A percentile compares a stretch with the other conserved stretches of the same genome.
Evolutionary conservation across 2,329 filamentous ascomycete species (phyloP).

Genomic region (Zasmidium citrigriseum): DNA sequence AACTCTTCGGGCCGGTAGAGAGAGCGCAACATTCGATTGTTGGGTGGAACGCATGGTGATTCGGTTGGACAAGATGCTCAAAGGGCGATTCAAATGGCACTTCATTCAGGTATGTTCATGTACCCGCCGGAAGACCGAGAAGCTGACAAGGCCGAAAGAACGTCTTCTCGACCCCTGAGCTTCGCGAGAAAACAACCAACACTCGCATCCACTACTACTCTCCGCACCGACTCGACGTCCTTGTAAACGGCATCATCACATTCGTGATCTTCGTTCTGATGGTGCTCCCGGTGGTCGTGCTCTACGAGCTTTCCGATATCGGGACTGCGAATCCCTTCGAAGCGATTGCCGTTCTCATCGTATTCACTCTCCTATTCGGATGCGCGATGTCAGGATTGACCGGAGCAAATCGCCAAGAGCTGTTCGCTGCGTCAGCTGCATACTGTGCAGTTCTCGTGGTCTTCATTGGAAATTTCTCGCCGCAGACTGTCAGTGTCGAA

Average conservation of each 20-base stretch:
- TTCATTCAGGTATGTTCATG: constrained; percentile 30
- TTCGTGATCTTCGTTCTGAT: constrained; percentile 45
- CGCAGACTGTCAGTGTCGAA: constrained; percentile 7
- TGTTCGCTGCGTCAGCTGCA: constrained; percentile 28
- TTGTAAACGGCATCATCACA: constrained; percentile 46
- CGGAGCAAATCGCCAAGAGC: constrained; percentile 25
- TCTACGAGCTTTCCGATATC: constrained; percentile 40
- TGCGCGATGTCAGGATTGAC: constrained; percentile 25
- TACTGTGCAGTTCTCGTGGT: constrained; percentile 31
- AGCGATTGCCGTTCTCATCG: constrained; percentile 43
- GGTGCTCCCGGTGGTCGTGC: constrained; percentile 42
- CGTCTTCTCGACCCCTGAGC: constrained; percentile 42
- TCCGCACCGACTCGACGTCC: constrained; percentile 38
- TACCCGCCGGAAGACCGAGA: neutral
- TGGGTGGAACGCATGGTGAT: constrained; percentile 34
- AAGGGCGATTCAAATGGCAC: constrained; percentile 30
- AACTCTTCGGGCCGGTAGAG: constrained; percentile 40
- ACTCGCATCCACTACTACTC: constrained; percentile 39
- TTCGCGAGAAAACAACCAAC: constrained; percentile 39
- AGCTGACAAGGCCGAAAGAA: constrained; percentile 26
- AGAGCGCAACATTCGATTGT: constrained; percentile 44
- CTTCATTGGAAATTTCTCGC: constrained; percentile 27
- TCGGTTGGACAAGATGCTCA: constrained; percentile 21
- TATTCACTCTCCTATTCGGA: constrained; percentile 40
- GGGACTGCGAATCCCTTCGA: constrained; percentile 37